Evolutionary conservation across 257 asterid species (phyloP), one percentile per base, ranked within the genome.

Genomic region (Primulina huaijiensis): DNA sequence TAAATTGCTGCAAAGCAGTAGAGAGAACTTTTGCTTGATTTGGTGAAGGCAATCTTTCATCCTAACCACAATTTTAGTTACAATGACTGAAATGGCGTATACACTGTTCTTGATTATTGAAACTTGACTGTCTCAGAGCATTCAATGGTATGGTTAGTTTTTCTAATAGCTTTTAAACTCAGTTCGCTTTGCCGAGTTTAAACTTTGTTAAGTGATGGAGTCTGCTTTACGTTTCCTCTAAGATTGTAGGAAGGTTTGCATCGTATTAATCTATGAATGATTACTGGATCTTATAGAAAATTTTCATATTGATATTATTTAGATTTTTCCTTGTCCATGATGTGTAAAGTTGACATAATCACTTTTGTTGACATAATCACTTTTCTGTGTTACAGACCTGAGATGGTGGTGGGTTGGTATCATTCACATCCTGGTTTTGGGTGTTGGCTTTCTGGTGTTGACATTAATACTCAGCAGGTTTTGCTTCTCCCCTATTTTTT

Each of bases 391-490:
- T 62, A 55, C 90, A 89, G 97, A 73, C 97, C 97, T 55, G 99
- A 94, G 88, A 94, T 94, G 99, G 99, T 94, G 79, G 97, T 89
- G 63, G 99, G 97, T 60, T 94, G 97, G 99, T 94, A 91, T 75
- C 97, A 94, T 76, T 94, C 97, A 21, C 97, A 94, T 83, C 99
- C 99, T 53, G 97, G 99, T 38, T 93, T 93, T 70, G 99, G 99
- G 72, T 91, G 97, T 71, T 93, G 97, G 96, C 97, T 90, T 68
- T 93, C 96, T 68, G 99, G 99, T 35, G 96, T 90, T 73, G 97
- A 93, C 82, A 90, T 93, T 57, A 90, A 93, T 71, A 90, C 97
- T 57, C 97, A 93, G 80, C 99, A 94, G 97, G 97, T 94, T 67
- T 25, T 50, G 67, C 2, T 35, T 21, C 64, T 25, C 8, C 6